Percentiles rank a stretch among this genome's conserved stretches.
These are phyloP conservation scores for Candida neerlandica DNA, from an alignment of 1,139 yeast species.

Conservation along the genomic window DNA sequence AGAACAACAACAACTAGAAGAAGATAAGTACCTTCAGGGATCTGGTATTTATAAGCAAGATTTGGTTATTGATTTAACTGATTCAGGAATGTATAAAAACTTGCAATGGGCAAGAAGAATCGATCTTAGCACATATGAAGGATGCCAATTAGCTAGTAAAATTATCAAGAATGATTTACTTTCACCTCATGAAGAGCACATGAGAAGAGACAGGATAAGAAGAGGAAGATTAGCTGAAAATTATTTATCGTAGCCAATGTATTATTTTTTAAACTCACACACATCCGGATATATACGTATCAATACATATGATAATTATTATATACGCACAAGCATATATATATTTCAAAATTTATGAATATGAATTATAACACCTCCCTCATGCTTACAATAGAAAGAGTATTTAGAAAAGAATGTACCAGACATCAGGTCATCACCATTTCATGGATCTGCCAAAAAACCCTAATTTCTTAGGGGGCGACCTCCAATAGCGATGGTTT, in stretches of 20 bases:
- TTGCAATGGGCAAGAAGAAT: conserved; percentile 55
- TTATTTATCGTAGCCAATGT: conserved; percentile 25
- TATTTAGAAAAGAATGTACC: conserved; percentile 50
- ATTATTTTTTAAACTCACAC: not conserved
- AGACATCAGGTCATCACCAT: conserved; percentile 75
- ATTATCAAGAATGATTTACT: conserved; percentile 36
- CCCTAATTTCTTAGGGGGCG: conserved; percentile 53
- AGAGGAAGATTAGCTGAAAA: conserved; percentile 52
- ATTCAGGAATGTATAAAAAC: conserved; percentile 62
- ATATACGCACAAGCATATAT: not conserved
- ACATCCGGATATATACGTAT: not conserved
- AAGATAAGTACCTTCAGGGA: conserved; percentile 15
- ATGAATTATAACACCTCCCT: not conserved
- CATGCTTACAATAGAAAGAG: not conserved
- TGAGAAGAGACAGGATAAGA: conserved; percentile 38
- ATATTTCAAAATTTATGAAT: not conserved
- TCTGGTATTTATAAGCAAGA: conserved; percentile 22
- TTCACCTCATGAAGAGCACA: conserved; percentile 31
- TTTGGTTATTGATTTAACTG: conserved; percentile 46
- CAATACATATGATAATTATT: not conserved
- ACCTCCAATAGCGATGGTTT: conserved; percentile 95
- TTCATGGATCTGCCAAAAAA: conserved; percentile 78
- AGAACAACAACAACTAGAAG: too few relatives aligned
- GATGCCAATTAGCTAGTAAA: conserved; percentile 33
- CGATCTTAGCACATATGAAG: conserved; percentile 32